phyloP scores from a whole-genome alignment of 2,329 filamentous ascomycete species.

The Fusarium austroafricanum region DNA sequence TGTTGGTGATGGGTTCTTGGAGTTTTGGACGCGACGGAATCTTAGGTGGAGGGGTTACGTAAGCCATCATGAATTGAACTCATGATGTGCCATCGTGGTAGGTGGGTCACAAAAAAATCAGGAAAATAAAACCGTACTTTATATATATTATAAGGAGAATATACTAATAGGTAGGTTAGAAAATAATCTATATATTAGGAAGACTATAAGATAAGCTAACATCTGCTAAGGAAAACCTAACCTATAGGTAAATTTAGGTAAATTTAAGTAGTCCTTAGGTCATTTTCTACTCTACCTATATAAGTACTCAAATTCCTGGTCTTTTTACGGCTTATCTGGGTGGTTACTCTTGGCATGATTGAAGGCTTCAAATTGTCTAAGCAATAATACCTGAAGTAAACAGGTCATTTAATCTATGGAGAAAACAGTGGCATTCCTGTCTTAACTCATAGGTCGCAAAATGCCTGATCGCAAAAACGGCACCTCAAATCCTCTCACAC shows the following conservation, averaged over 20 bases:
- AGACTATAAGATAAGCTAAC: no score
- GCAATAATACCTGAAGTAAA: fast-evolving
- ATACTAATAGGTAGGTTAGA: no score
- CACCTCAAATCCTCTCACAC: slow-evolving; percentile 49
- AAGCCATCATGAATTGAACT: slow-evolving; percentile 25
- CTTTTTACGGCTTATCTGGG: no score
- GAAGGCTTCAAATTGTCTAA: background rate
- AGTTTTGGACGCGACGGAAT: slow-evolving; percentile 21
- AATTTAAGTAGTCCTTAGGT: no score
- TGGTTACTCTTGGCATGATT: slow-evolving; percentile 8
- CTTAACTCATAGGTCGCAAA: background rate
- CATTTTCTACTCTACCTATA: no score
- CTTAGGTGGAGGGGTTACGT: slow-evolving; percentile 38
- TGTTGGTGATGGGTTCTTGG: slow-evolving; percentile 9
- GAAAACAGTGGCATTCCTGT: background rate
- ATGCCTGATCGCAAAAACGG: slow-evolving; percentile 50
- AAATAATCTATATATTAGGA: no score
- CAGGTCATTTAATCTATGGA: fast-evolving
- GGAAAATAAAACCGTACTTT: no score
- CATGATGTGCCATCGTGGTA: slow-evolving; percentile 17
- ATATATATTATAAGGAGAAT: no score
- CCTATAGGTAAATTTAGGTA: no score
- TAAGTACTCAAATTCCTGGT: no score
- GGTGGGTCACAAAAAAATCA: no score
- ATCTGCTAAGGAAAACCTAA: no score